These are phyloP conservation scores for Ascobolus immersus DNA, from an alignment of 495 filamentous ascomycete genomes.

Conservation along the genomic window DNA sequence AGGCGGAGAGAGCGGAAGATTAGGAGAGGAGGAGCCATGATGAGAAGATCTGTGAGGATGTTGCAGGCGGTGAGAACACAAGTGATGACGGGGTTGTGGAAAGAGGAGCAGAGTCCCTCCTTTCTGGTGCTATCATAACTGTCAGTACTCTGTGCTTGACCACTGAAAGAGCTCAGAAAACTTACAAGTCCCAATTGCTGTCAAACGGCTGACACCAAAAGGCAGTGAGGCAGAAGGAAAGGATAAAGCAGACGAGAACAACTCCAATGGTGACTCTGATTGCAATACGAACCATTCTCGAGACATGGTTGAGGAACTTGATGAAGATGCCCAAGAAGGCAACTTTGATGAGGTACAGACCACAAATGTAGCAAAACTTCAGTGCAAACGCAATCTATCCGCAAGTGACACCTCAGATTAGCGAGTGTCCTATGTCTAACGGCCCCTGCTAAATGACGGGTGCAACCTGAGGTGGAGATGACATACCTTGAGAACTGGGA, in stretches of 20 bases:
- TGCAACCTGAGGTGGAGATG: no score
- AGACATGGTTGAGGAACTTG: background rate
- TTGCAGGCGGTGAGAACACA: background rate
- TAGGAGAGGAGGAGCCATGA: conserved; percentile 7
- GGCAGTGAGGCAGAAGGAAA: background rate
- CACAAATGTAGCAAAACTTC: background rate
- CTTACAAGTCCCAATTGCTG: background rate
- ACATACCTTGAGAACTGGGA: no score
- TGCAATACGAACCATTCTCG: background rate
- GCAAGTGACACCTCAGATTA: no score
- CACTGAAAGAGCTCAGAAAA: background rate
- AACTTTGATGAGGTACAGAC: background rate
- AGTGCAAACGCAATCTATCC: background rate
- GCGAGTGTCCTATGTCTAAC: no score
- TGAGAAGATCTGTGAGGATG: conserved; percentile 4
- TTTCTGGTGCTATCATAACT: background rate
- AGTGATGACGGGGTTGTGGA: background rate
- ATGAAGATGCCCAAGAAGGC: background rate
- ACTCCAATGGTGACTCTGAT: background rate
- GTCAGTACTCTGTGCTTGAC: background rate
- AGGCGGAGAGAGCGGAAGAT: conserved; percentile 5
- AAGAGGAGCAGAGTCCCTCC: background rate
- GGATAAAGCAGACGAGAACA: background rate
- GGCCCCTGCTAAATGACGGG: no score
- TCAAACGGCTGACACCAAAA: background rate